phyloP scores from a whole-genome alignment of 1,284 basidiomycete genomes.

The Hemileccinum hortonii region DNA sequence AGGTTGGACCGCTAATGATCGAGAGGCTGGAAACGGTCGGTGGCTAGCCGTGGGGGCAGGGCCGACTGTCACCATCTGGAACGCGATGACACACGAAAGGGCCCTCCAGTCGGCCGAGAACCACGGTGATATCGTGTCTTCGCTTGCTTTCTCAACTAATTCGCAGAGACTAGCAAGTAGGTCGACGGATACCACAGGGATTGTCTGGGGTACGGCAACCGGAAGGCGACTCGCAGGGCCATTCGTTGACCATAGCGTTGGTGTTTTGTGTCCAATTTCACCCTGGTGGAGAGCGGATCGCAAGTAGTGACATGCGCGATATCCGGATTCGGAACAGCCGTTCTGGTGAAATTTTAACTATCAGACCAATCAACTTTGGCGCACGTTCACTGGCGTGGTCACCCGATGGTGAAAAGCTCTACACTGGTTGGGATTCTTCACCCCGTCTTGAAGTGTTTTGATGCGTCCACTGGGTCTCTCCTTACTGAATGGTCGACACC shows the following conservation, averaged over 20 bases:
- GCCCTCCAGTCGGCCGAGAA: background rate
- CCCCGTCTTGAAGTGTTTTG: too few relatives aligned
- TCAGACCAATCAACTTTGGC: background rate
- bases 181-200: background rate
- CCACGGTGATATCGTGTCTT: background rate
- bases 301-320: background rate
- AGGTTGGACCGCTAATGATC: too few relatives aligned
- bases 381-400: too few relatives aligned
- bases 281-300: background rate
- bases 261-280: background rate
- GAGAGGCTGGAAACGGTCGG: background rate
- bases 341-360: background rate
- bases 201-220: constrained; percentile 19
- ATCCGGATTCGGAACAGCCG: background rate
- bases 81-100: background rate
- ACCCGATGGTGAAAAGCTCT: too few relatives aligned
- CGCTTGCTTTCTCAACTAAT: background rate
- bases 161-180: background rate
- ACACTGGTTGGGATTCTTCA: background rate
- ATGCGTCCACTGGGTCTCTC: background rate
- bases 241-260: background rate
- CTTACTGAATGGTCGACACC: background rate
- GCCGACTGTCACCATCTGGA: background rate
- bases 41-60: background rate
- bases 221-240: background rate